Conservation (phyloP, 2,329 filamentous ascomycete species). For the Hyphodiscus sp. region DNA sequence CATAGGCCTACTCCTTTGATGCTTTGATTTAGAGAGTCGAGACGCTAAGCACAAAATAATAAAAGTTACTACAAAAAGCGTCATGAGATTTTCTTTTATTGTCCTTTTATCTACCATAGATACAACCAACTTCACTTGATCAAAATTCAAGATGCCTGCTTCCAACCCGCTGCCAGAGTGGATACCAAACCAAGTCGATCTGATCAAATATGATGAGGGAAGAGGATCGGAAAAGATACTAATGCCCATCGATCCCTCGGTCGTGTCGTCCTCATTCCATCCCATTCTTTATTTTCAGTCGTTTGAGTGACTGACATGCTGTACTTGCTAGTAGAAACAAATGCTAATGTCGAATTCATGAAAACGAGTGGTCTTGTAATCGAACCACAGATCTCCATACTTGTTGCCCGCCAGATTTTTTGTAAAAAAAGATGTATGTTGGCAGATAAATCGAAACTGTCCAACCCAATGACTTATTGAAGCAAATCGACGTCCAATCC, state of each 20-base stretch:
- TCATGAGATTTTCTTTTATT: not conserved
- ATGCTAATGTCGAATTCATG: not conserved
- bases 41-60: no score
- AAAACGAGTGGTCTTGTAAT: not conserved
- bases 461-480: slow-evolving; percentile 18
- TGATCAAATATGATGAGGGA: not conserved
- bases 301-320: slow-evolving; percentile 10
- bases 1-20: no score
- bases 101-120: not conserved
- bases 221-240: not conserved
- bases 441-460: not conserved
- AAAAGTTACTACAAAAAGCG: no score
- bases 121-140: not conserved
- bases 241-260: not conserved
- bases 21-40: no score
- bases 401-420: not conserved
- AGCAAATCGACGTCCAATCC: slow-evolving; percentile 86
- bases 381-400: not conserved
- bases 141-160: not conserved
- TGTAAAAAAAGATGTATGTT: slow-evolving; percentile 16
- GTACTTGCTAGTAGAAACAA: slow-evolving; percentile 17
- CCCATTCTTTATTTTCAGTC: slow-evolving; percentile 12
- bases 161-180: not conserved
- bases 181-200: not conserved
- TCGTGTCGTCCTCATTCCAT: not conserved